Evolutionary conservation across 495 filamentous ascomycete genomes (phyloP).

Genomic region (Hypoxylon fuscum): DNA sequence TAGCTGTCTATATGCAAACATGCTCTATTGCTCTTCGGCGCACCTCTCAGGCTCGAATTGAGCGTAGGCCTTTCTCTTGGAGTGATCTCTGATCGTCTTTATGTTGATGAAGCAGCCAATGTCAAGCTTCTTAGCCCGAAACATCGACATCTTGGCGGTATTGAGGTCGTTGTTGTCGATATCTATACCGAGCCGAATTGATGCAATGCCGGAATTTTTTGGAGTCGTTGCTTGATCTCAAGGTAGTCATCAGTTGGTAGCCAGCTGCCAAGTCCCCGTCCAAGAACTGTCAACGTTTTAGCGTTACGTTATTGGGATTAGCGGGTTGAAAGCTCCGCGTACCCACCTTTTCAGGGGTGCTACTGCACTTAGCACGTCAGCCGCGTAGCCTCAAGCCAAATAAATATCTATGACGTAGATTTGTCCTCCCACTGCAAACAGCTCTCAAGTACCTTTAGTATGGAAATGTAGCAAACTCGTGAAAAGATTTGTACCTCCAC

Average conservation of each 20-base stretch:
- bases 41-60: constrained; percentile 87
- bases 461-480: background rate
- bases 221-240: constrained; percentile 25
- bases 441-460: too few relatives aligned
- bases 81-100: constrained; percentile 87
- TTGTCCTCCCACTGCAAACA: constrained; percentile 15
- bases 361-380: constrained; percentile 13
- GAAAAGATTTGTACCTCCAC: constrained; percentile 1
- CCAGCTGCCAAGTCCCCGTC: constrained; percentile 8
- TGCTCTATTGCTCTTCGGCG: constrained; percentile 10
- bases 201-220: constrained; percentile 29
- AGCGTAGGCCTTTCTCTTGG: constrained; percentile 91
- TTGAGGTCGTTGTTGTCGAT: constrained; percentile 8
- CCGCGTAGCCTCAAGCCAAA: constrained; percentile 9
- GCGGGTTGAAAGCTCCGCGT: constrained; percentile 12
- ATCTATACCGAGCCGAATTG: constrained; percentile 1
- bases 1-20: constrained; percentile 6
- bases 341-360: constrained; percentile 24
- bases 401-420: constrained; percentile 34
- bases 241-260: background rate
- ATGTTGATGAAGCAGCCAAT: constrained; percentile 86
- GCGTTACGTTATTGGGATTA: background rate
- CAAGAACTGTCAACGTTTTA: background rate
- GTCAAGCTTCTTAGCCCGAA: constrained; percentile 86
- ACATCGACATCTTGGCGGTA: constrained; percentile 73